Evolutionary conservation across 2,329 filamentous ascomycete species (phyloP).

Genomic region (Pseudogymnoascus sp.): DNA sequence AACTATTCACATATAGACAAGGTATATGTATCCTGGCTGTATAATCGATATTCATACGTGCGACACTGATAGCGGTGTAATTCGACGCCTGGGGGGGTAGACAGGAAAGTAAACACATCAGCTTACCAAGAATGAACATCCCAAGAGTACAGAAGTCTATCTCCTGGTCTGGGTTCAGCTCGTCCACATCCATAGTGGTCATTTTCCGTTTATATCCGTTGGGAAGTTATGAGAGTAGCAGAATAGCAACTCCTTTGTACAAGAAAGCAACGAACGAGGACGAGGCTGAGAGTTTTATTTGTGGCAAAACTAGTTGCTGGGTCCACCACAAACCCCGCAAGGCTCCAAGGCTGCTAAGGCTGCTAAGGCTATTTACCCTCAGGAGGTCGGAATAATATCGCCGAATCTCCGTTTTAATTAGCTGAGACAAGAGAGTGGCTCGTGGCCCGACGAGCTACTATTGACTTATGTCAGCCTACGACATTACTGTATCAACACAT

Average conservation of each 20-base stretch:
- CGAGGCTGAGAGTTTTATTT: constrained; percentile 2
- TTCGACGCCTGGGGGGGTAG: background rate
- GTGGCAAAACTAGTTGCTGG: constrained; percentile 1
- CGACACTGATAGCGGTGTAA: background rate
- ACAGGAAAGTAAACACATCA: background rate
- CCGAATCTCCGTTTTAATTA: background rate
- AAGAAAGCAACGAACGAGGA: background rate
- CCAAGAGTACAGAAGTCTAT: constrained; percentile 64
- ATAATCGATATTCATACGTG: background rate
- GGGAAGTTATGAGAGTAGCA: background rate
- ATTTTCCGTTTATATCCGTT: constrained; percentile 15
- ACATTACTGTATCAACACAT: background rate
- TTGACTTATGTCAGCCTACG: background rate
- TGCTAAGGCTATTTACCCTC: background rate
- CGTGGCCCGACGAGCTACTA: constrained; percentile 1
- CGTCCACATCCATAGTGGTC: constrained; percentile 22
- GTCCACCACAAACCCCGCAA: background rate
- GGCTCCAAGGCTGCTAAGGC: background rate
- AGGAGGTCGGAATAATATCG: background rate
- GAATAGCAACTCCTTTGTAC: background rate
- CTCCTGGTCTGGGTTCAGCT: constrained; percentile 26
- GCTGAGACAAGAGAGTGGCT: background rate
- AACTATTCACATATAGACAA: background rate
- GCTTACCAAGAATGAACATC: constrained; percentile 66
- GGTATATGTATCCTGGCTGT: background rate